Evolutionary conservation across 2,329 filamentous ascomycete species (phyloP).

Genomic region (Pseudopithomyces maydicus): DNA sequence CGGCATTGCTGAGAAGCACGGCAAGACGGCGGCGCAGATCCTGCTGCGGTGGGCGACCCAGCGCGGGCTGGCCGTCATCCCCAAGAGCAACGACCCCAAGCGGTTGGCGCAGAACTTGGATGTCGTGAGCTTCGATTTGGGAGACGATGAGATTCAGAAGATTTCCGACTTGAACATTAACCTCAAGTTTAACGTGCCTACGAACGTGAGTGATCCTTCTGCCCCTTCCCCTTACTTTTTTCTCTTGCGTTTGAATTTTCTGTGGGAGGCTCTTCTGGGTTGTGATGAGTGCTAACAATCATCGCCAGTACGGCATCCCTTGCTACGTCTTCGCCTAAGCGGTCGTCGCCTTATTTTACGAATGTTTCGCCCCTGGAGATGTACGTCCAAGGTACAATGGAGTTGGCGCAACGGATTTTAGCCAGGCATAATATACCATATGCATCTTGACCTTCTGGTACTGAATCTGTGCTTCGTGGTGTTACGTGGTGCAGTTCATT

Average conservation of each 20-base stretch:
- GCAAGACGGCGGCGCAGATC: constrained; percentile 76
- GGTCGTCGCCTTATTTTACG: not conserved
- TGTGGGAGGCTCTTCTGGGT: too few relatives aligned
- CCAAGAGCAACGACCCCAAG: constrained; percentile 40
- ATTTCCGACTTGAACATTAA: constrained; percentile 39
- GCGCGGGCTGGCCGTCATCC: constrained; percentile 47
- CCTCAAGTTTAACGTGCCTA: constrained; percentile 40
- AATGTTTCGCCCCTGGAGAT: not conserved
- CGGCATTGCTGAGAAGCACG: constrained; percentile 67
- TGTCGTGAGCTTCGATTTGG: constrained; percentile 36
- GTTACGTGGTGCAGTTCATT: not conserved
- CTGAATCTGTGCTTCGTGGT: not conserved
- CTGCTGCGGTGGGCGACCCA: constrained; percentile 91
- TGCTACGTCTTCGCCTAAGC: constrained; percentile 41
- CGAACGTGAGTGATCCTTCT: constrained; percentile 41
- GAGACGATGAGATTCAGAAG: constrained; percentile 32
- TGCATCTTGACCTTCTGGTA: not conserved
- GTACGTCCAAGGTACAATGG: constrained; percentile 1
- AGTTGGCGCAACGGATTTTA: constrained; percentile 3
- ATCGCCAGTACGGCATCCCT: constrained; percentile 39
- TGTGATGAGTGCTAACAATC: constrained; percentile 26
- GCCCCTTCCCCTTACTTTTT: not conserved
- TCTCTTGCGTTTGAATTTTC: not conserved
- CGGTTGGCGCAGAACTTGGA: constrained; percentile 41
- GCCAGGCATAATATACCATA: not conserved